Percentiles rank a stretch among this genome's conserved stretches.
Conservation (phyloP, 2,329 filamentous ascomycete species). For the Periconia digitata region DNA sequence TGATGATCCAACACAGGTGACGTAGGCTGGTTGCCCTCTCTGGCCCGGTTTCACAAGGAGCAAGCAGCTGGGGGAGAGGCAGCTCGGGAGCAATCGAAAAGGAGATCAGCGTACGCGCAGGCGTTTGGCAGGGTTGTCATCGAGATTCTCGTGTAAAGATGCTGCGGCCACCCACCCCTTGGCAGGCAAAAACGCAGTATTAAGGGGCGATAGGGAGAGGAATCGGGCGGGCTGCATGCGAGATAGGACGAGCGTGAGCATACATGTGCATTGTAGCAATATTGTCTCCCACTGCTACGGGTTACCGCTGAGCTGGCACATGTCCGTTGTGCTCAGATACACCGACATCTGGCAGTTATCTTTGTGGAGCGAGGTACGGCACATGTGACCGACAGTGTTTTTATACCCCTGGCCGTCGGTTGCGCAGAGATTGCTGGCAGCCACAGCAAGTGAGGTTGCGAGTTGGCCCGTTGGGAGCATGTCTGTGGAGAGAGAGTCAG, state of each 20-base stretch:
- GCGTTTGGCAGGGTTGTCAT: slow-evolving; percentile 7
- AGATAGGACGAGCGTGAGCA: neutral
- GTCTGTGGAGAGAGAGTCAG: too few relatives aligned
- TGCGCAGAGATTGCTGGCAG: neutral
- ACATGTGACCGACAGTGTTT: neutral
- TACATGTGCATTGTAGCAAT: neutral
- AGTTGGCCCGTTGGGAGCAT: neutral
- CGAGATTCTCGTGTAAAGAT: slow-evolving; percentile 9
- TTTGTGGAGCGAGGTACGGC: neutral
- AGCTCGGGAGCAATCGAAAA: neutral
- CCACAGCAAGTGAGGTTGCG: neutral
- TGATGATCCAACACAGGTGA: slow-evolving; percentile 2
- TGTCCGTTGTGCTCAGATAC: neutral
- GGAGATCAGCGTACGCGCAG: slow-evolving; percentile 8
- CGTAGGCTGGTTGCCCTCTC: slow-evolving; percentile 6
- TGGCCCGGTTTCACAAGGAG: slow-evolving; percentile 1
- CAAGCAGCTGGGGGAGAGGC: neutral
- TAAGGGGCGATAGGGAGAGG: neutral
- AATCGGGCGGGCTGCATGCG: neutral
- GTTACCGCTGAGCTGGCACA: slow-evolving; percentile 2
- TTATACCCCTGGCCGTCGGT: neutral
- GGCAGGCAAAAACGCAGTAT: neutral
- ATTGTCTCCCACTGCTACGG: neutral
- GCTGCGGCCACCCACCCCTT: neutral
- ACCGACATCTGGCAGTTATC: neutral